These are phyloP conservation scores for Raphanus hybrid DNA, from an alignment of 441 rosid species.

Conservation along the genomic window DNA sequence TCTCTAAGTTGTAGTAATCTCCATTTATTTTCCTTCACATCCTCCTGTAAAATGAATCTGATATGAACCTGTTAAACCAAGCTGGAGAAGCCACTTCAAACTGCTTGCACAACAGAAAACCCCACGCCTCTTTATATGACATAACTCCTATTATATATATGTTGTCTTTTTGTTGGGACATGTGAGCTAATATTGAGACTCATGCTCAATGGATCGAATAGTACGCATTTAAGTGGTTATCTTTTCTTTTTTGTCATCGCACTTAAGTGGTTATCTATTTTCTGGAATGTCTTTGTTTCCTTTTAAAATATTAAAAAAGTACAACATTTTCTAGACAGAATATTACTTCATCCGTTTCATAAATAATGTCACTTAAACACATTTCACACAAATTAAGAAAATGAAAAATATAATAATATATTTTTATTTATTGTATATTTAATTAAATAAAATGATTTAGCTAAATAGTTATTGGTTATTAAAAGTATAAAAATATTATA, in stretches of 20 bases:
- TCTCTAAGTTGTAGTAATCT: background rate
- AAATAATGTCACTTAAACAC: too few relatives aligned
- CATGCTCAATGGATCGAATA: background rate
- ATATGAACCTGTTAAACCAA: background rate
- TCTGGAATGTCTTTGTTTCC: background rate
- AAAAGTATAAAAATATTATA: too few relatives aligned
- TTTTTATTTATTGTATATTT: too few relatives aligned
- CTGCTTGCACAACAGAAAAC: background rate
- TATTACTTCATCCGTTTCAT: background rate
- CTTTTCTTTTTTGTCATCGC: background rate
- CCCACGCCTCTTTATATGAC: background rate
- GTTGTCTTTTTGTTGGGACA: background rate
- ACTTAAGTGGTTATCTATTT: background rate
- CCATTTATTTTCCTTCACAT: slow-evolving; percentile 9
- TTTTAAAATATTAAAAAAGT: background rate
- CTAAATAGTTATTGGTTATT: too few relatives aligned
- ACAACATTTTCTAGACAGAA: background rate
- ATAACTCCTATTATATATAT: background rate
- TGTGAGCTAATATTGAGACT: background rate
- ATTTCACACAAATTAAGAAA: too few relatives aligned
- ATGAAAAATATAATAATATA: too few relatives aligned
- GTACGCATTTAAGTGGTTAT: background rate
- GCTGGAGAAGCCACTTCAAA: background rate
- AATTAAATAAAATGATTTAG: too few relatives aligned
- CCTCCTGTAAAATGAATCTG: background rate